Conservation (phyloP, 768 basidiomycete genomes). For the Lactarius tabidus region DNA sequence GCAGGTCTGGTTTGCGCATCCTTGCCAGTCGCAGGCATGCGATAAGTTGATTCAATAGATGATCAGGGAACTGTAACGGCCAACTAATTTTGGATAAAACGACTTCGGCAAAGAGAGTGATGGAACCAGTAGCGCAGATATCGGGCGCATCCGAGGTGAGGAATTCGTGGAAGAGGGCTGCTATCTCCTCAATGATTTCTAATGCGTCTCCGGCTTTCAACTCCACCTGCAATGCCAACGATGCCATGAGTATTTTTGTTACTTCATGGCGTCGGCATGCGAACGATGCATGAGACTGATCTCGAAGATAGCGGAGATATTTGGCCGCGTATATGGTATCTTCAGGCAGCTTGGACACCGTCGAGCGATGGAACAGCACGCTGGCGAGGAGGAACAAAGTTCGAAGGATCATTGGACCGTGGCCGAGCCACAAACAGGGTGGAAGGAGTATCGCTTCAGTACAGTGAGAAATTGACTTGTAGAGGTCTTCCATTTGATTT, state of each 20-base stretch:
- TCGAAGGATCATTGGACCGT: not conserved
- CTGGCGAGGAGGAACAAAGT: not conserved
- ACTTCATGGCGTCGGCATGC: not conserved
- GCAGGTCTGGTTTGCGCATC: not conserved
- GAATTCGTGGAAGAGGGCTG: not conserved
- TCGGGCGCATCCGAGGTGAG: not conserved
- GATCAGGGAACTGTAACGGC: not conserved
- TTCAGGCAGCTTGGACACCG: not conserved
- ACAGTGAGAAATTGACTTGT: not conserved
- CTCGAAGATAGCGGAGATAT: not conserved
- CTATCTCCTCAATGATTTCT: not conserved
- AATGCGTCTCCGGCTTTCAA: not conserved
- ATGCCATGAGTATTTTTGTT: not conserved
- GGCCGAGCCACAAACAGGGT: not conserved
- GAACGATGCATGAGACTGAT: not conserved
- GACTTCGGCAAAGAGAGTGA: not conserved
- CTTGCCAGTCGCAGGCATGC: not conserved
- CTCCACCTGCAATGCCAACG: not conserved
- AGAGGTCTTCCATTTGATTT: not conserved
- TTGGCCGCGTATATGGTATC: not conserved
- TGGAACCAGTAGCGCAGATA: not conserved
- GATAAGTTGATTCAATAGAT: not conserved
- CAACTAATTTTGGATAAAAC: not conserved
- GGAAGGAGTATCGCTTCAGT: not conserved
- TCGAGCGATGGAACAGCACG: not conserved